phyloP scores from a whole-genome alignment of 208 protist species.

The Angomonas ambiguus region DNA sequence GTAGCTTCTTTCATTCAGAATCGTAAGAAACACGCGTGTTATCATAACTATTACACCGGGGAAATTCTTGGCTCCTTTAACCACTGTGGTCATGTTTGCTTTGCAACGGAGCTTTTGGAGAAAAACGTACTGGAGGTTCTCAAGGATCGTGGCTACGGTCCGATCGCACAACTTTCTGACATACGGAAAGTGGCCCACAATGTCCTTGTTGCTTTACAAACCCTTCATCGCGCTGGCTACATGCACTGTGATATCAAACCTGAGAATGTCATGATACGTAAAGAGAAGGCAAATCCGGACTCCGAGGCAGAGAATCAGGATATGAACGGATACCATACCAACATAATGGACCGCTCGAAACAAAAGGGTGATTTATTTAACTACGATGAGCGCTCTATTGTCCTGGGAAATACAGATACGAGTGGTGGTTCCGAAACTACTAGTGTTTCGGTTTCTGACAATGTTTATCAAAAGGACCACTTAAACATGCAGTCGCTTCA shows the following conservation, averaged over 20 bases:
- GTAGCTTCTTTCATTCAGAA: not conserved
- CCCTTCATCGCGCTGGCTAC: slow-evolving; percentile 60
- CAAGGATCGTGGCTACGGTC: slow-evolving; percentile 35
- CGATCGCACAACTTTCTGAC: slow-evolving; percentile 40
- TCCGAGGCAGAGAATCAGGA: too few relatives aligned
- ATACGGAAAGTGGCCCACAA: slow-evolving; percentile 45
- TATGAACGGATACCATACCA: too few relatives aligned
- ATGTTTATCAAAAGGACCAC: too few relatives aligned
- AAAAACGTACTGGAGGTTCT: slow-evolving; percentile 75
- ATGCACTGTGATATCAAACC: slow-evolving; percentile 98
- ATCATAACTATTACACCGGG: slow-evolving; percentile 33
- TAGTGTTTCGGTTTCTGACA: too few relatives aligned
- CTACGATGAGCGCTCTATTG: too few relatives aligned
- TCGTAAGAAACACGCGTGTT: not conserved
- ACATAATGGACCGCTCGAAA: too few relatives aligned
- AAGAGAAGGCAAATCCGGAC: too few relatives aligned
- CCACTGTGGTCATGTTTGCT: slow-evolving; percentile 72
- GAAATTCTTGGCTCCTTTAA: slow-evolving; percentile 76
- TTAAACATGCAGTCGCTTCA: too few relatives aligned
- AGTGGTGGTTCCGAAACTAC: too few relatives aligned
- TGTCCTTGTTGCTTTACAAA: slow-evolving; percentile 44
- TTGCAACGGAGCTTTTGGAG: slow-evolving; percentile 75
- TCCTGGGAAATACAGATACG: too few relatives aligned
- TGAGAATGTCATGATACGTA: slow-evolving; percentile 88
- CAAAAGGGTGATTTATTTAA: too few relatives aligned